Base-by-base conservation (phyloP, 305 asterid species). In the Fraxinus floribunda region DNA sequence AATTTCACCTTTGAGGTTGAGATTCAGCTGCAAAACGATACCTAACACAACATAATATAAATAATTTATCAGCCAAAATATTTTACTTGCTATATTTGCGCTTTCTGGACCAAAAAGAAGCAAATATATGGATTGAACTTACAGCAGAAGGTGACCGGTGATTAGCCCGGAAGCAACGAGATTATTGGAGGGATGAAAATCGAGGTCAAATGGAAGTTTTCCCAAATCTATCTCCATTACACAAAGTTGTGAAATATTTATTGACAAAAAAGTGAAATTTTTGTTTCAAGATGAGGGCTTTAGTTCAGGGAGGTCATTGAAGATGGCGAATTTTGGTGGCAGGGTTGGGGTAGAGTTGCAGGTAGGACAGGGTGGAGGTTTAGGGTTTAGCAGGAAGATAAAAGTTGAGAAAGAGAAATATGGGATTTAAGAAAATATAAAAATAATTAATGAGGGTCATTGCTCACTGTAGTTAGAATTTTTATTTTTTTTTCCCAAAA, bases 161-260 rank as follows among this genome's bases (percentile, higher is more conserved):
- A 95, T 93, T 81, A 94, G 92, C 35, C 97, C 98, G 29, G 95
- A 86, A 32, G 97, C 96, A 52, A 94, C 94, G 2, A 95, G 80
- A 78, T 93, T 88, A 20, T 79, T 78, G 24, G 94, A 93, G 13
- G 99, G 97, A 83, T 95, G 99, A 86, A 95, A 95, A 87, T 93
- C 98, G 26, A 95, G 85, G 87, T 93, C 97, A 82, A 92, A 91
- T 39, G 97, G 91, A 82, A 84, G 89, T 44, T 89, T 81, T 38
- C 86, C 97, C 80, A 94, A 84, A 68, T 93, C 91, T 82, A 92
- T 85, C 90, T 94, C 96, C 97, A 92, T 89, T 16, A 46, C 44
- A 78, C 16, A 8, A 66, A 66, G 9, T 24, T 3, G 15, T 24
- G 73, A 64, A 18, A 64, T 29, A 29, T 29, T 29, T 29, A 29